Conservation (phyloP, 192 early-diverging fungal species). For the Coemansia sp. region DNA sequence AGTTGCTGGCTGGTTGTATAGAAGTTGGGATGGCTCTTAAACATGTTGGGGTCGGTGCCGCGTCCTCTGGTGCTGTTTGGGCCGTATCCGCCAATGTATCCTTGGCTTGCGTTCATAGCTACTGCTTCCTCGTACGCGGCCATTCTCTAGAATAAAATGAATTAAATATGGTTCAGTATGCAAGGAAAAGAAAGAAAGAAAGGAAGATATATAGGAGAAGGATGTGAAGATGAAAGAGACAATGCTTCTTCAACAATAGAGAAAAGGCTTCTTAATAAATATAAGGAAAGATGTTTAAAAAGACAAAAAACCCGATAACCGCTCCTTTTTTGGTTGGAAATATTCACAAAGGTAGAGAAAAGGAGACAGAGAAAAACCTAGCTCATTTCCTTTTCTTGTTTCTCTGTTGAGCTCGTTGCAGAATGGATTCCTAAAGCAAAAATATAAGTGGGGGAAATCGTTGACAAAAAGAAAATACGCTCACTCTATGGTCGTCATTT, state of each 20-base stretch:
- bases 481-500: background rate
- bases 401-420: background rate
- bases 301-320: background rate
- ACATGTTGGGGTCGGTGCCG: background rate
- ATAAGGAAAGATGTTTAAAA: background rate
- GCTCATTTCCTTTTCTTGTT: background rate
- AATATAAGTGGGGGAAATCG: background rate
- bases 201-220: background rate
- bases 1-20: background rate
- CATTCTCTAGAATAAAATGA: background rate
- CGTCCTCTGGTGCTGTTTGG: background rate
- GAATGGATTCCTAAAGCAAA: background rate
- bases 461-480: background rate
- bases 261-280: background rate
- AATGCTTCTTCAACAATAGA: background rate
- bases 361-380: background rate
- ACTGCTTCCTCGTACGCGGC: background rate
- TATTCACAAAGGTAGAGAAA: background rate
- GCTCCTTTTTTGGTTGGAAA: background rate
- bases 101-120: constrained; percentile 7
- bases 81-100: constrained; percentile 8
- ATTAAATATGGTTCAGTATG: background rate
- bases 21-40: constrained; percentile 4
- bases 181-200: background rate
- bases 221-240: background rate